A percentile compares a stretch with the other conserved stretches of the same genome.
Conservation (phyloP, 768 basidiomycete genomes). For the Leucocoprinus birnbaumii region DNA sequence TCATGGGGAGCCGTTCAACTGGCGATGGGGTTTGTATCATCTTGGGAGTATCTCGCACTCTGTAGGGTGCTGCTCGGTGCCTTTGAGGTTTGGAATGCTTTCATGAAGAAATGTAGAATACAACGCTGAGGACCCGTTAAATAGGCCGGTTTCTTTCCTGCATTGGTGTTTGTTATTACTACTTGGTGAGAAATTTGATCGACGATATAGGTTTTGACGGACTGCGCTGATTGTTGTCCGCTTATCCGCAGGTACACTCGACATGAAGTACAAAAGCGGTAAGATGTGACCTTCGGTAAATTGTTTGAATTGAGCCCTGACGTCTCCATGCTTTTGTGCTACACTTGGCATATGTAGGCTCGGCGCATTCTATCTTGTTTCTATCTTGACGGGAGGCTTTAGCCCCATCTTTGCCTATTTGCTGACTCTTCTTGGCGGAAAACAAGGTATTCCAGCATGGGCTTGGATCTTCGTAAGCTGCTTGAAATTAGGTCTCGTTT, state of each 20-base stretch:
- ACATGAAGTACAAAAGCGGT: slow-evolving; percentile 51
- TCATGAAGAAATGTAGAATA: background rate
- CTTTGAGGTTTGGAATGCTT: slow-evolving; percentile 33
- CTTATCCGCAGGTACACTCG: slow-evolving; percentile 40
- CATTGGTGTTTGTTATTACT: slow-evolving; percentile 44
- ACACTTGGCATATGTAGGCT: slow-evolving; percentile 27
- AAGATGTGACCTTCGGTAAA: slow-evolving; percentile 2
- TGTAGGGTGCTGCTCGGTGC: slow-evolving; percentile 39
- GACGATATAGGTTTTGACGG: background rate
- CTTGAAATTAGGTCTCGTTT: background rate
- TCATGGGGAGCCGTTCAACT: slow-evolving; percentile 44
- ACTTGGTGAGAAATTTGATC: slow-evolving; percentile 34
- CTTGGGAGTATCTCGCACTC: slow-evolving; percentile 37
- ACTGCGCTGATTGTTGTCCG: background rate
- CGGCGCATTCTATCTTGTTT: slow-evolving; percentile 44
- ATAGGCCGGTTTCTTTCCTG: slow-evolving; percentile 50
- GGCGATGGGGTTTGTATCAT: slow-evolving; percentile 43
- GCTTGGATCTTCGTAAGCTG: slow-evolving; percentile 50
- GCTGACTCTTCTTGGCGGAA: slow-evolving; percentile 38
- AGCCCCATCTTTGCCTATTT: slow-evolving; percentile 46
- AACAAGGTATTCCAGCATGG: slow-evolving; percentile 42
- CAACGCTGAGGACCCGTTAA: background rate
- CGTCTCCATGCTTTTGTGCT: background rate
- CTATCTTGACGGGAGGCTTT: slow-evolving; percentile 42
- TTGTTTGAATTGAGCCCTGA: background rate